Evolutionary conservation across 257 asterid genomes (phyloP), one percentile per base, ranked within the genome.

Genomic region (Nicotiana attenuata): DNA sequence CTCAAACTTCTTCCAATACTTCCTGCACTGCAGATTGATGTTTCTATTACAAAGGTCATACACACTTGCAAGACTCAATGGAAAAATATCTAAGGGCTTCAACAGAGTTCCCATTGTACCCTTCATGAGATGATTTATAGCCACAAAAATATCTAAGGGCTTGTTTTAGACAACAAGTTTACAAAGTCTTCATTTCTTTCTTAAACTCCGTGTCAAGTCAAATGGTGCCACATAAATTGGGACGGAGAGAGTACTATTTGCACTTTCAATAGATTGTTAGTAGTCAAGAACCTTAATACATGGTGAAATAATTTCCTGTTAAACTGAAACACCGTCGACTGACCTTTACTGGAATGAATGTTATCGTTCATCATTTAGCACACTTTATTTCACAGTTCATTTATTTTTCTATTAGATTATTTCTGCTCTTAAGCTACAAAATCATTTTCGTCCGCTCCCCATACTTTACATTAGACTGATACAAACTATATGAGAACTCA

Each of bases 1-100:
- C 88, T 93, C 90, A 84, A 88, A 87, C 96, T 91, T 93, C 99
- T 91, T 55, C 99, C 99, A 41, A 96, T 93, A 92, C 99, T 96
- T 87, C 99, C 99, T 84, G 97, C 89, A 77, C 99, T 96, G 97
- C 83, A 88, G 81, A 77, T 65, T 84, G 81, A 63, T 69, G 83
- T 77, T 60, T 85, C 65, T 84, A 56, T 81, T 56, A 35, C 13
- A 0, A 68, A 68, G 77, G 55, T 17, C 55, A 35, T 35, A 35
- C 56, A 50, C 5, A 50, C 17, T 50, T 50, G 56, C 56, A 10
- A 50, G 56, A 50, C 56, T 50, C 56, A 50, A 13, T n/a, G n/a
- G n/a, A n/a, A n/a, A n/a, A n/a, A n/a, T n/a, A n/a, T n/a, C n/a
- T n/a, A n/a, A n/a, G n/a, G n/a, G 77, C 77, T 68, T 19, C 47